Evolutionary conservation across 805 yeast species (phyloP).

Genomic region (Starmera quercuum): DNA sequence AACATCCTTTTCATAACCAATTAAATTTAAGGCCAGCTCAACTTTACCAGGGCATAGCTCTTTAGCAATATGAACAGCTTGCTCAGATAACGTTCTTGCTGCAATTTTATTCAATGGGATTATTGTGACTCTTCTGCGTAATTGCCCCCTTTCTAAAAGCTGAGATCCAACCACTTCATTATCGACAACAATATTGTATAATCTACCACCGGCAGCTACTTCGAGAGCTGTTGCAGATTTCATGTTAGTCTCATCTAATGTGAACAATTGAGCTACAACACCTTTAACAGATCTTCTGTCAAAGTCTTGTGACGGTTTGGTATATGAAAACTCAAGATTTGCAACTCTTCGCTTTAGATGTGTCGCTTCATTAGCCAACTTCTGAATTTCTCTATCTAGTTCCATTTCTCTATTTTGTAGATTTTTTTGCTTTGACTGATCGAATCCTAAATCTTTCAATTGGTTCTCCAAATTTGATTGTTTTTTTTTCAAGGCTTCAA

Average conservation of each 20-base stretch:
- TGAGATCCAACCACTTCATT: conserved; percentile 79
- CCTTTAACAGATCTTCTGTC: conserved; percentile 67
- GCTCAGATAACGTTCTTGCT: conserved; percentile 45
- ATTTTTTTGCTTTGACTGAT: conserved; percentile 35
- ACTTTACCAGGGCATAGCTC: conserved; percentile 76
- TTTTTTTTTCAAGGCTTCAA: conserved; percentile 33
- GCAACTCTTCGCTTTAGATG: conserved; percentile 55
- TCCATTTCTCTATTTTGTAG: conserved; percentile 38
- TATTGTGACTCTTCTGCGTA: conserved; percentile 79
- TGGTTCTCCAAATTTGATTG: conserved; percentile 31
- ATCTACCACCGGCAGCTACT: conserved; percentile 86
- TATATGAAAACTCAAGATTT: conserved; percentile 67
- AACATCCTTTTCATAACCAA: conserved; percentile 67
- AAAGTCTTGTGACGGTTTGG: conserved; percentile 56
- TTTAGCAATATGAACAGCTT: conserved; percentile 58
- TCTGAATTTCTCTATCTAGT: conserved; percentile 36
- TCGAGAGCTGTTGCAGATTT: conserved; percentile 79
- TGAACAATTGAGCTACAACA: conserved; percentile 79
- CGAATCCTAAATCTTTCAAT: conserved; percentile 49
- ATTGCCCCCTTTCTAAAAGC: conserved; percentile 67
- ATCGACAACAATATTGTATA: conserved; percentile 88
- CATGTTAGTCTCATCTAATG: conserved; percentile 45
- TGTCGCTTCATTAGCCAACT: conserved; percentile 41
- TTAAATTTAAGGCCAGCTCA: conserved; percentile 78
- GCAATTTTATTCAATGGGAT: conserved; percentile 86